phyloP scores from a whole-genome alignment of 2,329 filamentous ascomycete genomes.

The Ramularia collo-cygni region DNA sequence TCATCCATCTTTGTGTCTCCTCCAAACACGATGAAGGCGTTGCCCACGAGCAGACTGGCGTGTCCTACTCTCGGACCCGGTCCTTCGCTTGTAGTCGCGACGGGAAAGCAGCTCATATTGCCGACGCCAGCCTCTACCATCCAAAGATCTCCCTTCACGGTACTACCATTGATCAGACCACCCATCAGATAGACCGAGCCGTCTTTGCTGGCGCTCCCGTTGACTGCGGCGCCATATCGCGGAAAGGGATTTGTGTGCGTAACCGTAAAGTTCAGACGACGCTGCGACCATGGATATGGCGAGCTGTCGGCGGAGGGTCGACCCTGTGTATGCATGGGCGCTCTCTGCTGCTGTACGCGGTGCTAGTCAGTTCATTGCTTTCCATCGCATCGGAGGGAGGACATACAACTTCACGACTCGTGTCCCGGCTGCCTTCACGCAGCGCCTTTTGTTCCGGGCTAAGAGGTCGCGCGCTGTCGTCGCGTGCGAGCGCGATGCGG shows the following conservation, averaged over 20 bases:
- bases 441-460: constrained; percentile 23
- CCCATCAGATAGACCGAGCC: constrained; percentile 98
- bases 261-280: constrained; percentile 76
- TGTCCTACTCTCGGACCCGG: constrained; percentile 93
- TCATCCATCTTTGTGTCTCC: constrained; percentile 98
- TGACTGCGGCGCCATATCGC: constrained; percentile 93
- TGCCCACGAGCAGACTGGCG: constrained; percentile 87
- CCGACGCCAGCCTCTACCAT: constrained; percentile 77
- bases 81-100: constrained; percentile 86
- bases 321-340: constrained; percentile 29
- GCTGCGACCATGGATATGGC: constrained; percentile 93
- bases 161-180: constrained; percentile 87
- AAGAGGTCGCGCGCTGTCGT: constrained; percentile 7
- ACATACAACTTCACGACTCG: constrained; percentile 22
- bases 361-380: constrained; percentile 33
- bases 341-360: constrained; percentile 35
- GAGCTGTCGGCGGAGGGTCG: constrained; percentile 59
- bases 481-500: constrained; percentile 10
- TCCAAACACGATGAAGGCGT: constrained; percentile 97
- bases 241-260: constrained; percentile 83
- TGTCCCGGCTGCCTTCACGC: constrained; percentile 18
- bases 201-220: constrained; percentile 86
- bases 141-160: constrained; percentile 96
- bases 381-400: background rate
- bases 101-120: constrained; percentile 85